phyloP scores from a whole-genome alignment of 2,329 filamentous ascomycete genomes.

The Fusarium lateritium region DNA sequence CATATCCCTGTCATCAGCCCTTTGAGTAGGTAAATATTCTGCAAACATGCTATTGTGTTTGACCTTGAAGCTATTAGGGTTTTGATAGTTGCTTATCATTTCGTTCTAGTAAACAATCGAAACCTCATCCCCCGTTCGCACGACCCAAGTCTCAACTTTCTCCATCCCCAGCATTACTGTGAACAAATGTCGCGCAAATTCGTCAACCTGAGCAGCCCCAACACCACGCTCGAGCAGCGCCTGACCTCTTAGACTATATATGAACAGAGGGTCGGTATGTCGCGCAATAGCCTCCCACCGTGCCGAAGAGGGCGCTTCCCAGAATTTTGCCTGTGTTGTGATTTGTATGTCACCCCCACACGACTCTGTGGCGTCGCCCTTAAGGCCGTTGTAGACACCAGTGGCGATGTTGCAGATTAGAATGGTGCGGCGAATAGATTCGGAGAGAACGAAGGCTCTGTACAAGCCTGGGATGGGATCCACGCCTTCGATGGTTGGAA shows the following conservation, averaged over 20 bases:
- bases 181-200: not conserved
- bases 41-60: no score
- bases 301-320: not conserved
- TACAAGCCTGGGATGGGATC: not conserved
- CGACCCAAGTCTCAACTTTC: constrained; percentile 2
- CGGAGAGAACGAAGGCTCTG: not conserved
- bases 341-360: not conserved
- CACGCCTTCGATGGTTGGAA: rapidly evolving
- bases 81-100: rapidly evolving
- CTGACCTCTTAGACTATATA: rapidly evolving
- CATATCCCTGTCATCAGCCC: no score
- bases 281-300: not conserved
- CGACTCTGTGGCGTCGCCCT: not conserved
- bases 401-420: not conserved
- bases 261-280: not conserved
- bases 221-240: not conserved
- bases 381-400: not conserved
- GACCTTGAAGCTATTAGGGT: no score
- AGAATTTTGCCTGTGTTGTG: not conserved
- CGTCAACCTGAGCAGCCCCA: rapidly evolving
- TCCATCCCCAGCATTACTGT: not conserved
- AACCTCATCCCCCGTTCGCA: not conserved
- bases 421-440: not conserved
- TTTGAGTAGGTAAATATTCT: no score
- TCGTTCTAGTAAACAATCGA: not conserved